Conservation (phyloP, 2,329 filamentous ascomycete genomes). For the Trichothecium roseum region DNA sequence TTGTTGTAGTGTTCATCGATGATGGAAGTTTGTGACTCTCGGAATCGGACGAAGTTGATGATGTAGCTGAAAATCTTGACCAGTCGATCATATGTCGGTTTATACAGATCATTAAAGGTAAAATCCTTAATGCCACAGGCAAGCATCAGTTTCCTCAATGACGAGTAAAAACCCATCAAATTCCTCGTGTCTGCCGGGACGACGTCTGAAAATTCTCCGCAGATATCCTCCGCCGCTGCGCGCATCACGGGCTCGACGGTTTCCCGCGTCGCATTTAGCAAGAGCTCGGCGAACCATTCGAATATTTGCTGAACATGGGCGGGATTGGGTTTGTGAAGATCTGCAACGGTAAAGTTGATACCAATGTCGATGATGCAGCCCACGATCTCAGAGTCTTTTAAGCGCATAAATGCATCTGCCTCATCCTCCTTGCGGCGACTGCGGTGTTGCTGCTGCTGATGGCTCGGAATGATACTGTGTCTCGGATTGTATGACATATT, state of each 20-base stretch:
- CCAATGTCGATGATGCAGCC: slow-evolving; percentile 97
- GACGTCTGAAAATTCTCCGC: slow-evolving; percentile 74
- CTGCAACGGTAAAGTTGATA: slow-evolving; percentile 74
- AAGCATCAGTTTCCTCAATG: slow-evolving; percentile 64
- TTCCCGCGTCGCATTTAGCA: slow-evolving; percentile 88
- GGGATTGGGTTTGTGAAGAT: slow-evolving; percentile 88
- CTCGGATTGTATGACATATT: slow-evolving; percentile 49
- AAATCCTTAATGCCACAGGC: slow-evolving; percentile 93
- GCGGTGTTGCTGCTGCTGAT: slow-evolving; percentile 39
- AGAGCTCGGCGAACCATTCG: slow-evolving; percentile 90
- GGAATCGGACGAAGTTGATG: slow-evolving; percentile 97
- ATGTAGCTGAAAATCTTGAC: slow-evolving; percentile 95
- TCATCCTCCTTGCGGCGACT: slow-evolving; percentile 49
- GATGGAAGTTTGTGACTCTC: slow-evolving; percentile 78
- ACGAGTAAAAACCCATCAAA: slow-evolving; percentile 90
- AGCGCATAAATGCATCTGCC: slow-evolving; percentile 48
- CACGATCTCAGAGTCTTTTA: slow-evolving; percentile 71
- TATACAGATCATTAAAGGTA: slow-evolving; percentile 83
- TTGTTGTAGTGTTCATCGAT: slow-evolving; percentile 95
- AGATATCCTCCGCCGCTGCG: slow-evolving; percentile 79
- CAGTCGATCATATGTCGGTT: slow-evolving; percentile 79
- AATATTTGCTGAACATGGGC: slow-evolving; percentile 95
- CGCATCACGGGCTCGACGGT: slow-evolving; percentile 93
- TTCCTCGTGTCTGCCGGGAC: slow-evolving; percentile 82
- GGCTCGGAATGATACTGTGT: slow-evolving; percentile 48